A percentile compares a stretch with the other conserved stretches of the same genome.
phyloP scores from a whole-genome alignment of 192 early-diverging fungal species.

The Geranomyces variabilis region DNA sequence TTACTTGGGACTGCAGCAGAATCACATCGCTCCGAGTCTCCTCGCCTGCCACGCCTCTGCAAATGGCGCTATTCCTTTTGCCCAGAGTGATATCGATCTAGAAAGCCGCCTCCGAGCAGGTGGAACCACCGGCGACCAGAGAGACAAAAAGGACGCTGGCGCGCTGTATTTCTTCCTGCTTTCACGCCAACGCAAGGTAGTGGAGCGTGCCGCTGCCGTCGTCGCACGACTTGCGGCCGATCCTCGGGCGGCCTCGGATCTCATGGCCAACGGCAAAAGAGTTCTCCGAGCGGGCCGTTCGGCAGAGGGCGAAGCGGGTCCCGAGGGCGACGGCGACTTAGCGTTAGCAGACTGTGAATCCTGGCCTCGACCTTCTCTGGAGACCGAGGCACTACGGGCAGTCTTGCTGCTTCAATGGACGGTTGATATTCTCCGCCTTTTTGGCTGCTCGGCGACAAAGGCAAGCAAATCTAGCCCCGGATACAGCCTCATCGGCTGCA shows the following conservation, averaged over 20 bases:
- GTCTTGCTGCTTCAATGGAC: slow-evolving; percentile 16
- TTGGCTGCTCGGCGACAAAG: slow-evolving; percentile 24
- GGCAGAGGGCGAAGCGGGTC: not conserved
- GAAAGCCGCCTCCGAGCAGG: not conserved
- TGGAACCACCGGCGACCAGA: not conserved
- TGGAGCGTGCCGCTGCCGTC: not conserved
- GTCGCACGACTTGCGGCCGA: not conserved
- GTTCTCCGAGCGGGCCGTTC: not conserved
- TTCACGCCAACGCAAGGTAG: not conserved
- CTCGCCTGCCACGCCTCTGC: not conserved
- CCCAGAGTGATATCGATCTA: not conserved
- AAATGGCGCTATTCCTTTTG: slow-evolving; percentile 3
- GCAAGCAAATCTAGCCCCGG: slow-evolving; percentile 19
- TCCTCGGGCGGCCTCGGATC: not conserved
- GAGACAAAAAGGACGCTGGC: not conserved
- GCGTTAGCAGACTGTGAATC: not conserved
- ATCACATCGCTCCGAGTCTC: not conserved
- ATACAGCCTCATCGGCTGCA: slow-evolving; percentile 8
- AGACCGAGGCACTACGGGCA: slow-evolving; percentile 12
- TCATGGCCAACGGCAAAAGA: not conserved
- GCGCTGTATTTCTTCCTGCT: not conserved
- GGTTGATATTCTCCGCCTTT: slow-evolving; percentile 22
- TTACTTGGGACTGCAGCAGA: not conserved
- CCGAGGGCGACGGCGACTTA: not conserved
- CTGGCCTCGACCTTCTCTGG: not conserved